A percentile compares a stretch with the other conserved stretches of the same genome.
Evolutionary conservation across 495 filamentous ascomycete species (phyloP).

Genomic region (Cairneyella variabilis): DNA sequence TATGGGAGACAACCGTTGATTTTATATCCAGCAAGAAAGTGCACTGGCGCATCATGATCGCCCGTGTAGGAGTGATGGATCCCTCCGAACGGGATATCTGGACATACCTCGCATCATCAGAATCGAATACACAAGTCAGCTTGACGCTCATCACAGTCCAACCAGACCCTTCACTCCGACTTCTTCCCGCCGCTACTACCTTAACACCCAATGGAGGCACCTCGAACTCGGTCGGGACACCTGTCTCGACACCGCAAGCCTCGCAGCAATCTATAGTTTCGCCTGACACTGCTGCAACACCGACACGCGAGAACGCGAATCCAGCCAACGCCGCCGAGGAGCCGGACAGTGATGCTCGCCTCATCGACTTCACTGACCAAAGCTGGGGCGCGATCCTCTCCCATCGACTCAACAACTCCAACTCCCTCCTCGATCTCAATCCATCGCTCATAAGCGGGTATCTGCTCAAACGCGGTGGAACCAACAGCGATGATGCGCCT

Average conservation of each 20-base stretch:
- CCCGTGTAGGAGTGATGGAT: constrained; percentile 68
- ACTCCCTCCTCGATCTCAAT: constrained; percentile 57
- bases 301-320: constrained; percentile 33
- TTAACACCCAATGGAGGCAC: constrained; percentile 37
- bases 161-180: constrained; percentile 58
- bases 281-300: constrained; percentile 40
- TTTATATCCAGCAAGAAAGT: constrained; percentile 67
- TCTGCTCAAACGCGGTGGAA: constrained; percentile 69
- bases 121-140: constrained; percentile 35
- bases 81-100: constrained; percentile 68
- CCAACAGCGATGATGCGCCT: constrained; percentile 56
- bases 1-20: constrained; percentile 80
- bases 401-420: constrained; percentile 67
- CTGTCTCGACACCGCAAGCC: constrained; percentile 53
- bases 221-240: constrained; percentile 42
- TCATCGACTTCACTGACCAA: constrained; percentile 76
- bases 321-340: constrained; percentile 46
- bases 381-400: constrained; percentile 73
- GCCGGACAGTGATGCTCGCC: constrained; percentile 65
- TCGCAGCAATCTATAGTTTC: constrained; percentile 43
- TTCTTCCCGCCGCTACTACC: constrained; percentile 50
- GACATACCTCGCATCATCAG: constrained; percentile 35
- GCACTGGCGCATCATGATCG: constrained; percentile 77
- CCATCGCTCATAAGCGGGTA: constrained; percentile 69
- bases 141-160: constrained; percentile 65